These are phyloP conservation scores for Penicillium psychrofluorescens DNA, from an alignment of 495 filamentous ascomycete species.

Conservation along the genomic window DNA sequence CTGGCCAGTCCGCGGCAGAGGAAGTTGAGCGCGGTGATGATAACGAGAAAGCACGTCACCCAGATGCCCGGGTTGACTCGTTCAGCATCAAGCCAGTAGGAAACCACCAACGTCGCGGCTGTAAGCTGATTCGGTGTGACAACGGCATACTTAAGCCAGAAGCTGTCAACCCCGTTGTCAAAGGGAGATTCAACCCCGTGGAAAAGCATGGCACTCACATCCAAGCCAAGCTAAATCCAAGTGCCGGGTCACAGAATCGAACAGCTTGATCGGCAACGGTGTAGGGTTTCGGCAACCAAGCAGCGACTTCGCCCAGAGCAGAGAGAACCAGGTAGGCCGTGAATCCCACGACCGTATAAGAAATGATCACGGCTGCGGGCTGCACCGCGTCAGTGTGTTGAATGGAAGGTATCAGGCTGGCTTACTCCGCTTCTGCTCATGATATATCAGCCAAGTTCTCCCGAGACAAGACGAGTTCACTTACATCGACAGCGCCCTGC, in stretches of 20 bases:
- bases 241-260: conserved; percentile 53
- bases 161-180: conserved; percentile 21
- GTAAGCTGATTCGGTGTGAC: conserved; percentile 74
- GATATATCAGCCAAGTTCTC: not conserved
- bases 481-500: conserved; percentile 53
- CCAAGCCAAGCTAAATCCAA: conserved; percentile 57
- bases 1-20: conserved; percentile 42
- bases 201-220: conserved; percentile 20
- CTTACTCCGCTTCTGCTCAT: conserved; percentile 27
- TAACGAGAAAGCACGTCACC: conserved; percentile 60
- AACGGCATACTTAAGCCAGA: conserved; percentile 62
- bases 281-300: conserved; percentile 48
- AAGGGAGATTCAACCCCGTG: not conserved
- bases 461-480: conserved; percentile 25
- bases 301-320: conserved; percentile 57
- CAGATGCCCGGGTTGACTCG: conserved; percentile 65
- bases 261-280: conserved; percentile 56
- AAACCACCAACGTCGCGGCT: conserved; percentile 62
- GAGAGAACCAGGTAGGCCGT: conserved; percentile 55
- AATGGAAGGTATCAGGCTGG: not conserved
- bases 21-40: conserved; percentile 56
- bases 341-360: conserved; percentile 53
- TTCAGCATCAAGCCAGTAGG: conserved; percentile 55
- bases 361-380: conserved; percentile 54
- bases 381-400: conserved; percentile 12